Percentiles rank a stretch among this genome's conserved stretches.
Conservation (phyloP, 768 basidiomycete genomes). For the Mrakia blollopis region DNA sequence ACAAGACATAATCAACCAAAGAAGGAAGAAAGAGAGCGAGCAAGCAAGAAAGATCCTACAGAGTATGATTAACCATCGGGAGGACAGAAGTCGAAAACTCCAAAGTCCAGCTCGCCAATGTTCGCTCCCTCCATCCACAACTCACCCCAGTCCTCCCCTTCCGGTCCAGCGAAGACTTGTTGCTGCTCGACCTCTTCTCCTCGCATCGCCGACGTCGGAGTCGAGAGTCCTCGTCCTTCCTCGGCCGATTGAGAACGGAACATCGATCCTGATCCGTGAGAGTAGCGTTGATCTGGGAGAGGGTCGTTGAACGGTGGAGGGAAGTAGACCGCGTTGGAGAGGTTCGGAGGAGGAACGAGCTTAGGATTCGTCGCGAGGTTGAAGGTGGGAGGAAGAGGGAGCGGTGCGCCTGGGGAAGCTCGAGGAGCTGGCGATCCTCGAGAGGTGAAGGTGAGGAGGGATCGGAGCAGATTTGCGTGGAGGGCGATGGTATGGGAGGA, state of each 20-base stretch:
- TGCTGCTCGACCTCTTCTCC: not conserved
- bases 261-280: not conserved
- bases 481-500: not conserved
- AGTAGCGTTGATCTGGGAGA: not conserved
- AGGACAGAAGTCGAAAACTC: not conserved
- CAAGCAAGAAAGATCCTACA: too few species aligned
- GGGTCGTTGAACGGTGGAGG: not conserved
- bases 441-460: slow-evolving; percentile 17
- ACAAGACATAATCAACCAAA: not conserved
- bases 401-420: not conserved
- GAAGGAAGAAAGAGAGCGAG: not conserved
- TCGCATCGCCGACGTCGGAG: slow-evolving; percentile 7
- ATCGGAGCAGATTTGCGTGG: slow-evolving; percentile 9
- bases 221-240: not conserved
- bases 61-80: not conserved
- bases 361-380: not conserved
- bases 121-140: slow-evolving; percentile 9
- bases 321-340: not conserved
- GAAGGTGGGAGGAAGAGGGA: not conserved
- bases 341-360: not conserved
- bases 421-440: not conserved
- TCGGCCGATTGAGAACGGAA: not conserved
- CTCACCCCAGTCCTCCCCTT: not conserved
- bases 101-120: too few species aligned
- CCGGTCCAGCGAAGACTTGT: not conserved